Evolutionary conservation across 2,329 filamentous ascomycete genomes (phyloP), one percentile per base, ranked within the genome.

Genomic region (Fusarium pininemorale): DNA sequence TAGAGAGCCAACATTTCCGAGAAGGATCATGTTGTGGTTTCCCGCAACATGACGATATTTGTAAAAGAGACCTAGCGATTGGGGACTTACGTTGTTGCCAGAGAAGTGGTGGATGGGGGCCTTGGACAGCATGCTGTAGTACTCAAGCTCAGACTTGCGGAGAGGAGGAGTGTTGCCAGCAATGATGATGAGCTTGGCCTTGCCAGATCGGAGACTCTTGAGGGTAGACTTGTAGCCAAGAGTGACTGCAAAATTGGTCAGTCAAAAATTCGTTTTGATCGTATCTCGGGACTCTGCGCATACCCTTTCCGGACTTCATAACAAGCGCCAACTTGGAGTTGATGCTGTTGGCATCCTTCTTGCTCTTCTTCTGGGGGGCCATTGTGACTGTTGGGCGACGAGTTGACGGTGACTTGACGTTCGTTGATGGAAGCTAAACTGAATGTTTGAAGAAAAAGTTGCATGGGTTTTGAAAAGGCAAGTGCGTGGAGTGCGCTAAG

Each of bases 181-280:
- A 70, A 97, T 97, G 87, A 97, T 95, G 85, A 98, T 94, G 79
- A 98, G 92, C 93, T 98, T 98, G 86, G 96, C 96, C 92, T 98
- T 98, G 87, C 96, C 95, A 80, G 92, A 93, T 82, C 96, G 94
- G 80, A 98, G 93, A 80, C 89, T 89, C 93, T 98, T 97, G 83
- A 96, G 90, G 63, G 81, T 81, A 53, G 82, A 82, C 81, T 84
- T 84, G 80, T 84, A 84, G 51, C 82, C 82, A 67, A 84, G 81
- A 75, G 82, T 83, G 80, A 84, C 82, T 84, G 72, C 41, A 65
- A 63, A 51, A 59, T 68, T 63, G 45, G 67, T 76, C 60, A 79
- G 74, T 45, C 22, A 51, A 42, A 54, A 54, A 12, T 44, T 41
- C 38, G 39, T 47, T 16, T 42, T 7, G 13, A 7, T 22, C 22